A percentile compares a stretch with the other conserved stretches of the same genome.
Evolutionary conservation across 73 alveolate species (phyloP).

Genomic region (Paramecium primaurelia): DNA sequence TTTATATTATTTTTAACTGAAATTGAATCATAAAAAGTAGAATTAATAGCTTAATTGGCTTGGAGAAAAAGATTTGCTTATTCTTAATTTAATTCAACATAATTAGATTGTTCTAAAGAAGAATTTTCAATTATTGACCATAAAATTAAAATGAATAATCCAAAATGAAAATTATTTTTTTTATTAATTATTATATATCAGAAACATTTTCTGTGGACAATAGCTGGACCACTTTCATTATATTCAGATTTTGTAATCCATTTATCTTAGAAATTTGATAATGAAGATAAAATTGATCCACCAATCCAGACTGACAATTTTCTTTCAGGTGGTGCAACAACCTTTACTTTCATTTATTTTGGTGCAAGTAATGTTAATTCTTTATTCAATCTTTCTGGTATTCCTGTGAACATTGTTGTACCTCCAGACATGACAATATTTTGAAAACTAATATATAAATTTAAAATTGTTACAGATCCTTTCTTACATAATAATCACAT

Average conservation of each 20-base stretch:
- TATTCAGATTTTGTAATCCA: slow-evolving; percentile 97
- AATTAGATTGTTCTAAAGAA: background rate
- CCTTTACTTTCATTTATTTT: slow-evolving; percentile 75
- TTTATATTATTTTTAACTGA: background rate
- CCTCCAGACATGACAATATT: slow-evolving; percentile 89
- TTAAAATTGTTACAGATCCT: slow-evolving; percentile 67
- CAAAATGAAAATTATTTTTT: background rate
- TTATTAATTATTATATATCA: slow-evolving; percentile 29
- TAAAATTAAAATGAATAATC: background rate
- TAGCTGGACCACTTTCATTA: slow-evolving; percentile 95
- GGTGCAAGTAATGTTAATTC: slow-evolving; percentile 88
- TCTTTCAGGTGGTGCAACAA: slow-evolving; percentile 95
- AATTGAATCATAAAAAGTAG: background rate
- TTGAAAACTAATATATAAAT: slow-evolving; percentile 50
- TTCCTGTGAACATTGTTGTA: slow-evolving; percentile 82
- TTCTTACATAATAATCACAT: slow-evolving; percentile 86
- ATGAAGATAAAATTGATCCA: slow-evolving; percentile 90
- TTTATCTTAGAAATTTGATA: slow-evolving; percentile 87
- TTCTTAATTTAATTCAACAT: background rate
- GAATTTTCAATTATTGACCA: background rate
- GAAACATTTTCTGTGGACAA: slow-evolving; percentile 96
- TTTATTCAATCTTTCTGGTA: slow-evolving; percentile 83
- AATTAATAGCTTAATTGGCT: background rate
- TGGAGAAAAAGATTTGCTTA: background rate
- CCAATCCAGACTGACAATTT: slow-evolving; percentile 97